These are phyloP conservation scores for Viola pubescens DNA, from an alignment of 441 rosid species.

Conservation along the genomic window DNA sequence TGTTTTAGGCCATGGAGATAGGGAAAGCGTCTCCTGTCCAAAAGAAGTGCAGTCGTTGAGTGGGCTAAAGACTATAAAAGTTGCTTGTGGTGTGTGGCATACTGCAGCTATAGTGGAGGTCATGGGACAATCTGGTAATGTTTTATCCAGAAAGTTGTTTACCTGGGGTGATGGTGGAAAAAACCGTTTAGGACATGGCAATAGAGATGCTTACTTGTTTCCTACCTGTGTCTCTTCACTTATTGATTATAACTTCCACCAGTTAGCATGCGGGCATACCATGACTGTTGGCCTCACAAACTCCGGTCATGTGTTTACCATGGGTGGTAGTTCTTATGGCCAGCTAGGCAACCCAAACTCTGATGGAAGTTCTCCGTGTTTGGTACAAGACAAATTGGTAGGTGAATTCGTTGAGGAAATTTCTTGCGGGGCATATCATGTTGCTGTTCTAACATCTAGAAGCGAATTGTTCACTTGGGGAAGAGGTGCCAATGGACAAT, in stretches of 20 bases:
- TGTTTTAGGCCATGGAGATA: constrained; percentile 73
- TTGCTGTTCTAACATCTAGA: constrained; percentile 73
- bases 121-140: constrained; percentile 47
- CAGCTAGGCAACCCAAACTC: constrained; percentile 64
- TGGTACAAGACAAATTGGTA: constrained; percentile 71
- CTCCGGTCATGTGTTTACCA: constrained; percentile 80
- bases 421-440: constrained; percentile 79
- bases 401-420: constrained; percentile 94
- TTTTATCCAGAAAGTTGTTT: constrained; percentile 69
- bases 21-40: constrained; percentile 58
- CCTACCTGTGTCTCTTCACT: constrained; percentile 80
- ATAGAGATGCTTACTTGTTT: constrained; percentile 62
- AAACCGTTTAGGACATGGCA: constrained; percentile 80
- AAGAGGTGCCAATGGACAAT: constrained; percentile 73
- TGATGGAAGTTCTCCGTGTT: constrained; percentile 63
- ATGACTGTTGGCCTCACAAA: constrained; percentile 81
- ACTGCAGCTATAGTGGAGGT: constrained; percentile 91
- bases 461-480: constrained; percentile 96
- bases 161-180: constrained; percentile 98
- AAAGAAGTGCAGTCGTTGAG: constrained; percentile 60
- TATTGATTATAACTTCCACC: constrained; percentile 81
- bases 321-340: constrained; percentile 70
- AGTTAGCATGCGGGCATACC: constrained; percentile 73
- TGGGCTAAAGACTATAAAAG: constrained; percentile 71
- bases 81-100: constrained; percentile 92